A percentile compares a stretch with the other conserved stretches of the same genome.
Evolutionary conservation across 176 grass and related monocot genomes (phyloP).

Genomic region (Stipa capillata): DNA sequence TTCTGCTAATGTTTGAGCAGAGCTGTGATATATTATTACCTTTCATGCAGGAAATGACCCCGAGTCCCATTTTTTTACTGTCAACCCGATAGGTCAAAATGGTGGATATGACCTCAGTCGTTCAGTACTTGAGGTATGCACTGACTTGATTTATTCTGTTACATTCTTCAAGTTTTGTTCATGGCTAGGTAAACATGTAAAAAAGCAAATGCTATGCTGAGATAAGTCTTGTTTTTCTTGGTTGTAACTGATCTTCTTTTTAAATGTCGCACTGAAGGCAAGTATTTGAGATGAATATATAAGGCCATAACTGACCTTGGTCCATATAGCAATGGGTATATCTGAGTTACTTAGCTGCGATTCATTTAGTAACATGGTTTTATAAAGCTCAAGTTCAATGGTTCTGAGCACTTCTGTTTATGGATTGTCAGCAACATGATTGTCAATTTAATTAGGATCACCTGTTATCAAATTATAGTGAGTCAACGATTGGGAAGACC

Average conservation of each 20-base stretch:
- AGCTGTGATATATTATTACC: background rate
- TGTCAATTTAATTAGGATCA: background rate
- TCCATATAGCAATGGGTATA: background rate
- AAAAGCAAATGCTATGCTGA: background rate
- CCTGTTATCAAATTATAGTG: background rate
- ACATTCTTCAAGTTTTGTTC: background rate
- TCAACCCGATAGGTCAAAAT: slow-evolving; percentile 70
- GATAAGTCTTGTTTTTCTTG: background rate
- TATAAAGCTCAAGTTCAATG: background rate
- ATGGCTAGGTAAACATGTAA: background rate
- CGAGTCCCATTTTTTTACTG: slow-evolving; percentile 2
- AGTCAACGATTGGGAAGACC: background rate
- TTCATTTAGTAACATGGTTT: background rate
- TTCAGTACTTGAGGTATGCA: slow-evolving; percentile 56
- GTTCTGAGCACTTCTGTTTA: background rate
- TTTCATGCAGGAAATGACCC: slow-evolving; percentile 40
- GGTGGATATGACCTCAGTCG: slow-evolving; percentile 43
- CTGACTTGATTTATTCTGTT: background rate
- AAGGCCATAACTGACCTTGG: background rate
- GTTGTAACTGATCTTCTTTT: background rate
- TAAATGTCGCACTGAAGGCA: background rate
- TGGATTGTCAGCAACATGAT: background rate
- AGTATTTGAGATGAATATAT: background rate
- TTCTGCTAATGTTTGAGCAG: background rate
- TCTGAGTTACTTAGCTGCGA: background rate